Evolutionary conservation across 1,139 yeast genomes (phyloP), one percentile per base, ranked within the genome.

Genomic region (Pichia sp.): DNA sequence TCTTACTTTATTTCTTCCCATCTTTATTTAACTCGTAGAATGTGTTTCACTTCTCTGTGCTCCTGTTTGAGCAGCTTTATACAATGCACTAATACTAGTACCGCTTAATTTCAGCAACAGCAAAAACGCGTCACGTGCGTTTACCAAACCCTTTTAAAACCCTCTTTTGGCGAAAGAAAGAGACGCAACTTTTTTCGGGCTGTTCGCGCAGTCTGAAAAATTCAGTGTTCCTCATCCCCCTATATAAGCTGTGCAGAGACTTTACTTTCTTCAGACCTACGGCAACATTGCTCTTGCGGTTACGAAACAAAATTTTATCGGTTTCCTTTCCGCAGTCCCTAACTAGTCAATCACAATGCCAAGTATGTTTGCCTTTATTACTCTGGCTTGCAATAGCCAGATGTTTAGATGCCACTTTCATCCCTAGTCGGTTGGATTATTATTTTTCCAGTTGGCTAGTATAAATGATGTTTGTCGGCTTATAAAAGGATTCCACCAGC

Each of bases 381-480:
- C 5, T n/a, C 41, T 38, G 17, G 41, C 17, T 38, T 4, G 17
- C 17, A 14, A 38, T 38, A 38, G 17, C 41, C 16, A 14, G 31
- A 41, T 7, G 8, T 2, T n/a, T 29, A 27, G 8, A 29, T 48
- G 40, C 46, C 51, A 24, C 40, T 34, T 45, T 16, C 52, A 50
- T 45, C 49, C 52, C 55, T 52, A 29, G n/a, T 29, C n/a, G 46
- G 33, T 40, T 12, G 36, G 17, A n/a, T 12, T 46, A 14, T 27
- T 27, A 20, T 27, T 27, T 27, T 45, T 8, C 16, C 10, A 38
- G 38, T 14, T 41, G 17, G 2, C 9, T 46, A 55, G 58, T 55
- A 38, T 49, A 55, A 55, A 55, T 52, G 53, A 49, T 54, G 57
- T 41, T 50, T 42, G 44, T 49, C 14, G 48, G 46, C 34, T 29